Evolutionary conservation across 805 yeast genomes (phyloP).

Genomic region (Starmerella davenportii): DNA sequence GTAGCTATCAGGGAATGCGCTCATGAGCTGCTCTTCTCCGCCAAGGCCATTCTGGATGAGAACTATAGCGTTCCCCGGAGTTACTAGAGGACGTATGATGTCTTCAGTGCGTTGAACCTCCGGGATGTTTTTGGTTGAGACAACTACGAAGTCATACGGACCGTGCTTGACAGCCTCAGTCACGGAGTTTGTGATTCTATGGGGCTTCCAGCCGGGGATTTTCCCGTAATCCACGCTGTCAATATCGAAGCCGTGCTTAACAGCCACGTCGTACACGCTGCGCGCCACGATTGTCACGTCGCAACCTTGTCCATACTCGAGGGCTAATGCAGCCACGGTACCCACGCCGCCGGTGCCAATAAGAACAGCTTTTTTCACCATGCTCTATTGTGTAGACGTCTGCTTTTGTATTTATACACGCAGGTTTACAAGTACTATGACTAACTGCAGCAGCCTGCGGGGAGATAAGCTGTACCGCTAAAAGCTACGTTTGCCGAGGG

Average conservation of each 20-base stretch:
- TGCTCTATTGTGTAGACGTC: neutral
- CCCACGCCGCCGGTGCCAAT: constrained; percentile 85
- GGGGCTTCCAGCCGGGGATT: constrained; percentile 37
- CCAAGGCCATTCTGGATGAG: constrained; percentile 53
- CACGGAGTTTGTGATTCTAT: constrained; percentile 21
- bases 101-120: constrained; percentile 40
- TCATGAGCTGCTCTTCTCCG: constrained; percentile 37
- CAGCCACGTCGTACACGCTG: constrained; percentile 41
- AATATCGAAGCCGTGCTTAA: constrained; percentile 37
- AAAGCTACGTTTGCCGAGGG: neutral
- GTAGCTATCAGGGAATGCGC: constrained; percentile 33
- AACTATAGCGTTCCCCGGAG: constrained; percentile 33
- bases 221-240: constrained; percentile 47
- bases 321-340: constrained; percentile 49
- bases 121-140: constrained; percentile 49
- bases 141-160: constrained; percentile 40
- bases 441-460: neutral
- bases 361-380: constrained; percentile 31
- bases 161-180: constrained; percentile 29
- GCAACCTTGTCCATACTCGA: constrained; percentile 31
- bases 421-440: neutral
- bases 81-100: constrained; percentile 33
- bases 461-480: neutral
- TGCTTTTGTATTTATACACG: neutral
- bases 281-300: constrained; percentile 46